Conservation (phyloP, 2,329 filamentous ascomycete genomes). For the Cladosporium phlei region DNA sequence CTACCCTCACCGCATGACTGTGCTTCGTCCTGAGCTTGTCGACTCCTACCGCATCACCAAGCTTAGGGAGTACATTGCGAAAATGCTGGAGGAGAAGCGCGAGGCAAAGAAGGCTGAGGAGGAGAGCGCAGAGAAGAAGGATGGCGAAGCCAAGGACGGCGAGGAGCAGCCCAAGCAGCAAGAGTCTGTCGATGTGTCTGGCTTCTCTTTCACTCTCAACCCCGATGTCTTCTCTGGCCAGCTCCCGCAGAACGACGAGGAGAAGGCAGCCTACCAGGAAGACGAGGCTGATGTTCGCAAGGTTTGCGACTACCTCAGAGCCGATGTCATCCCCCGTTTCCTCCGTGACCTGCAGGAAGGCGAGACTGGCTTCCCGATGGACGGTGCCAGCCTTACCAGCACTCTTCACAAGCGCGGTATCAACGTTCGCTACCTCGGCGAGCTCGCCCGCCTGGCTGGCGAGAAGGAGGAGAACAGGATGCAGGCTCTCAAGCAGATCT, state of each 20-base stretch:
- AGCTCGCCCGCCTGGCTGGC: constrained; percentile 61
- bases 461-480: constrained; percentile 64
- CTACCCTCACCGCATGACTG: constrained; percentile 96
- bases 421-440: constrained; percentile 93
- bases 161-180: constrained; percentile 38
- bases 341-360: constrained; percentile 83
- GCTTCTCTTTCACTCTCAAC: constrained; percentile 85
- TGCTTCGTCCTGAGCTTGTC: constrained; percentile 82
- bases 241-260: constrained; percentile 79
- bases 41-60: constrained; percentile 79
- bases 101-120: constrained; percentile 30
- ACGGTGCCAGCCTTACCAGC: constrained; percentile 83
- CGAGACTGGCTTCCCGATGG: constrained; percentile 96
- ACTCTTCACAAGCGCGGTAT: constrained; percentile 95
- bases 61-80: constrained; percentile 82
- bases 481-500: constrained; percentile 69
- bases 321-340: constrained; percentile 76
- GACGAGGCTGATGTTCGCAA: constrained; percentile 87
- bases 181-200: constrained; percentile 76
- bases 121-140: constrained; percentile 16
- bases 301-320: constrained; percentile 72
- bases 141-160: constrained; percentile 23
- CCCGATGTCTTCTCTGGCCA: constrained; percentile 95
- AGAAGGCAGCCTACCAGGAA: constrained; percentile 74
- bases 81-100: constrained; percentile 64